Evolutionary conservation across 768 basidiomycete species (phyloP).

Genomic region (Leccinum sublutescens): DNA sequence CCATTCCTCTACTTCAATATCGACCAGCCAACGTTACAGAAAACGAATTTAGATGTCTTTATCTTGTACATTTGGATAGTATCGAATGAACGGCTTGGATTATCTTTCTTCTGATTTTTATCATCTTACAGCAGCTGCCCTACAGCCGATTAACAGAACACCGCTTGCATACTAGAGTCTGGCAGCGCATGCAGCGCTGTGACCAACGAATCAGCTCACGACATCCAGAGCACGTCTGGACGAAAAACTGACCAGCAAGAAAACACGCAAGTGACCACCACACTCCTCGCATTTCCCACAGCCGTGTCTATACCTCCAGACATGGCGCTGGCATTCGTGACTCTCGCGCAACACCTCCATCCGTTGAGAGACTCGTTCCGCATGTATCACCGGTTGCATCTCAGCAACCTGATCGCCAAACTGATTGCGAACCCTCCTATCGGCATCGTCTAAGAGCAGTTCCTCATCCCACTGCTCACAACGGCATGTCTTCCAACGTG

Average conservation of each 20-base stretch:
- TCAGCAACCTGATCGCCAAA: conserved; percentile 17
- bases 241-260: conserved; percentile 43
- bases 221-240: background rate
- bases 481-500: conserved; percentile 56
- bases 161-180: conserved; percentile 24
- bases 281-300: conserved; percentile 49
- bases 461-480: conserved; percentile 68
- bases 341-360: conserved; percentile 43
- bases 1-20: background rate
- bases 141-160: conserved; percentile 31
- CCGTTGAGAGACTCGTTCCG: conserved; percentile 16
- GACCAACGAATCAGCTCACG: background rate
- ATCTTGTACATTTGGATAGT: background rate
- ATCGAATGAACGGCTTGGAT: background rate
- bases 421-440: conserved; percentile 25
- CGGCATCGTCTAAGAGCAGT: conserved; percentile 30
- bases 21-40: background rate
- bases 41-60: background rate
- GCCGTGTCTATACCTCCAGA: conserved; percentile 46
- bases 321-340: conserved; percentile 51
- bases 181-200: conserved; percentile 25
- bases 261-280: conserved; percentile 36
- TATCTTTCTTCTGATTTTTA: background rate
- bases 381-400: conserved; percentile 17
- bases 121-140: background rate